Evolutionary conservation across 768 basidiomycete species (phyloP).

Genomic region (Hemileccinum rubropunctum): DNA sequence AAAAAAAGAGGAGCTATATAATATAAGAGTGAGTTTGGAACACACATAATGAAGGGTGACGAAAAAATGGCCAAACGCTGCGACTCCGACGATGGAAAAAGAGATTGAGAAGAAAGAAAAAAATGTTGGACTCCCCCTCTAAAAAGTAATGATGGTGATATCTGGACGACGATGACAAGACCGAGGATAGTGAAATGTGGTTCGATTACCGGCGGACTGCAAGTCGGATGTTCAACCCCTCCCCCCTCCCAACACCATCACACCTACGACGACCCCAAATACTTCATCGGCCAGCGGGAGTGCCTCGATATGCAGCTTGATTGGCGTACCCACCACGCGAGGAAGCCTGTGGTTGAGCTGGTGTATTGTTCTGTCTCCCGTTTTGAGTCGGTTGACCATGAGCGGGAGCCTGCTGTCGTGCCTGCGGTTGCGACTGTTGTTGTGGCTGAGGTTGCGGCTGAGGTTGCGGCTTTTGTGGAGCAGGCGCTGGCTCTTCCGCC

Average conservation of each 20-base stretch:
- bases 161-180: constrained; percentile 10
- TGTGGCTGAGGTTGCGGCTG: constrained; percentile 35
- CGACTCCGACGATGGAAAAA: constrained; percentile 11
- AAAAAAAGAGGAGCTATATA: constrained; percentile 25
- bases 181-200: constrained; percentile 16
- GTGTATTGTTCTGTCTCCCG: constrained; percentile 28
- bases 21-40: constrained; percentile 29
- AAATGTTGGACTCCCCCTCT: constrained; percentile 11
- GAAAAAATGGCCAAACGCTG: constrained; percentile 8
- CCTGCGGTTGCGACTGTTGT: constrained; percentile 22
- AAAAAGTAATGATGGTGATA: constrained; percentile 12
- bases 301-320: constrained; percentile 28
- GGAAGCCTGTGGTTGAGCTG: constrained; percentile 20
- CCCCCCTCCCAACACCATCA: not conserved
- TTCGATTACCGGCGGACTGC: constrained; percentile 10
- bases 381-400: constrained; percentile 27
- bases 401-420: constrained; percentile 25
- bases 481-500: constrained; percentile 42
- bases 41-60: constrained; percentile 16
- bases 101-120: constrained; percentile 8
- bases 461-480: constrained; percentile 39
- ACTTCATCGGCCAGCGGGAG: constrained; percentile 28
- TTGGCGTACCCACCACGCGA: constrained; percentile 22
- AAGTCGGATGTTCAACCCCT: constrained; percentile 8
- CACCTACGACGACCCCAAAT: not conserved